These are phyloP conservation scores for Atkinsonella texensis DNA, from an alignment of 2,329 filamentous ascomycete species.

Conservation along the genomic window DNA sequence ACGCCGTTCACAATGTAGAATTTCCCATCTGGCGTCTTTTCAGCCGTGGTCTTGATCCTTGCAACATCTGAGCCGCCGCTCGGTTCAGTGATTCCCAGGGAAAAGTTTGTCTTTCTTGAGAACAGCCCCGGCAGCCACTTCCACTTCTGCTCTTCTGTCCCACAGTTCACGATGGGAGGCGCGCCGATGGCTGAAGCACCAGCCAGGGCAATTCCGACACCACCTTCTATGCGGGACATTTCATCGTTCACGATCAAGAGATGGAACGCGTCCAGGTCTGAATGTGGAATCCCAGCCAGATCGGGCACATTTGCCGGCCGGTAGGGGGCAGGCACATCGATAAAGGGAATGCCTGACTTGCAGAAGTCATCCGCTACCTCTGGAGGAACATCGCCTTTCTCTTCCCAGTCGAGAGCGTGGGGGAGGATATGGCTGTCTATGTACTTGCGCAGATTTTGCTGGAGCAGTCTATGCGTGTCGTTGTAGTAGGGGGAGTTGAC, in stretches of 20 bases:
- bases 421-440: constrained; percentile 46
- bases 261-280: constrained; percentile 45
- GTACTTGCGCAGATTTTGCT: constrained; percentile 43
- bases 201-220: constrained; percentile 44
- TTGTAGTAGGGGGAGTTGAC: constrained; percentile 46
- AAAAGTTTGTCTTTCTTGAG: constrained; percentile 46
- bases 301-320: constrained; percentile 16
- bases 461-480: constrained; percentile 45
- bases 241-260: constrained; percentile 44
- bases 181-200: constrained; percentile 51
- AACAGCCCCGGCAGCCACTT: constrained; percentile 49
- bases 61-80: constrained; percentile 51
- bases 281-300: constrained; percentile 30
- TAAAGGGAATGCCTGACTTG: constrained; percentile 26
- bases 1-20: constrained; percentile 52
- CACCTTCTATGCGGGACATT: constrained; percentile 39
- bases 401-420: constrained; percentile 52
- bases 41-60: constrained; percentile 48
- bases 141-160: constrained; percentile 34
- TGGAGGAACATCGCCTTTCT: constrained; percentile 36
- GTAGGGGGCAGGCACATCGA: constrained; percentile 25
- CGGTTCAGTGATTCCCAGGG: constrained; percentile 54
- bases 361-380: constrained; percentile 25
- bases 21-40: constrained; percentile 28
- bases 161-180: constrained; percentile 51